Base-by-base conservation (phyloP, 495 filamentous ascomycete species). In the Aspergillus baeticus region DNA sequence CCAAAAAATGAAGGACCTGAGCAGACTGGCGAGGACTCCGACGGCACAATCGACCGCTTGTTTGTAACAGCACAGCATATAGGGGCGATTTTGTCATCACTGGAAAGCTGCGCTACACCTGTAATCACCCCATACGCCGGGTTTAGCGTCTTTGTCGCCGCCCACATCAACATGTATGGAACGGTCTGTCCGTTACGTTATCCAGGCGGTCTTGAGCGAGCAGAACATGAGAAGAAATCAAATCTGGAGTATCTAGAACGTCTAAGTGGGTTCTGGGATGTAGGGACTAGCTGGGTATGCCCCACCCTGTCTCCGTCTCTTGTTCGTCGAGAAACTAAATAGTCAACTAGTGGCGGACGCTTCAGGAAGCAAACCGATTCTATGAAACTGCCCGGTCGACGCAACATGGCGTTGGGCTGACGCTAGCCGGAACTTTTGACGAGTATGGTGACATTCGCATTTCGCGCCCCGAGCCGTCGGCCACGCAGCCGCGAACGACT, bases 111-210 rank as follows among this genome's bases (percentile, higher is more conserved):
- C 1, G 61, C 62, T 17, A 67, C 74, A 6, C 62, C 72, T 0
- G 69, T 77, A 2, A 76, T 77, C 54, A 74, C 72, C 2, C 73
- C 74, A 7, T 77, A 77, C 45, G 71, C 72, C 2, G 74, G 74
- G 10, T 77, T 76, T 53, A 77, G 74, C 33, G 70, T 76, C 33
- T 77, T 77, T 38, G 74, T 77, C 6, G 70, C 72, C 6, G 74
- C 70, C 6, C 74, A 77, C 37, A 71, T 77, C 52, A 77, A 77
- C 47, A 77, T 77, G 74, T 76, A 77, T 60, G 74, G 72, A 13
- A 73, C 74, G 0, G 67, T 77, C 5, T 66, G 63, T 0, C 72
- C 74, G 8, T 55, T 54, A 7, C 63, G 65, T 11, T 77, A 77
- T 36, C 74, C 74, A 0, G 74, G 74, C 0, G 72, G 74, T 7